Base-by-base conservation (phyloP, 225 moss, liverwort and hornwort species). In the Sphagnum contortum region DNA sequence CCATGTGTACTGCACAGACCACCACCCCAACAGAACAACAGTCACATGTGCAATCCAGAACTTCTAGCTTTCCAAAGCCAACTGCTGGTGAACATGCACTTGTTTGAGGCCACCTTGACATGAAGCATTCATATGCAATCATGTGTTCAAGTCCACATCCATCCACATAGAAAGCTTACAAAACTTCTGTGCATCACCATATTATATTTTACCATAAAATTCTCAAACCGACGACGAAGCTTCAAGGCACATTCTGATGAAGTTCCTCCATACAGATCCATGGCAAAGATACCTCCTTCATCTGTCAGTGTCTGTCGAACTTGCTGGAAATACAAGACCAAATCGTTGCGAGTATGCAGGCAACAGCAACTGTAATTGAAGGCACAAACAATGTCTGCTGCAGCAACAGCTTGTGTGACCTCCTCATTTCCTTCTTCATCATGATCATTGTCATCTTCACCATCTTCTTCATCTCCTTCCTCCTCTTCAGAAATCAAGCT, bases 311-410 rank as follows among this genome's bases (percentile, higher is more conserved):
- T 67, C 45, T 64, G 63, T 8, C 76, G 71, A 0, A 74, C 77
- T 59, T 72, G 65, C 58, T 64, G 60, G 29, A 84, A 77, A 64
- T 84, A 84, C n/a, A 12, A 60, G 44, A 80, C 59, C 69, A 84
- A 54, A 14, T 84, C 83, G 8, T 60, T 63, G 46, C 80, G 74
- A 11, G 60, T 77, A 57, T 71, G 76, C 50, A 84, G 66, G 60
- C 83, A 84, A 50, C 83, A 84, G 63, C 83, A 84, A 66, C 83
- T 84, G 68, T 84, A 84, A 66, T 84, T 84, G 74, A 84, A 80
- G 45, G 83, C 76, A 57, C 80, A 84, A n/a, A 84, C 69, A 48
- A 84, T 70, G 72, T 84, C 83, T 48, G 77, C 69, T 8, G 49
- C 58, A 4, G 52, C 68, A 2, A 73, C 12, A 53, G 61, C 54